Conservation (phyloP, 2,329 filamentous ascomycete genomes). For the Fusarium cicatricum region DNA sequence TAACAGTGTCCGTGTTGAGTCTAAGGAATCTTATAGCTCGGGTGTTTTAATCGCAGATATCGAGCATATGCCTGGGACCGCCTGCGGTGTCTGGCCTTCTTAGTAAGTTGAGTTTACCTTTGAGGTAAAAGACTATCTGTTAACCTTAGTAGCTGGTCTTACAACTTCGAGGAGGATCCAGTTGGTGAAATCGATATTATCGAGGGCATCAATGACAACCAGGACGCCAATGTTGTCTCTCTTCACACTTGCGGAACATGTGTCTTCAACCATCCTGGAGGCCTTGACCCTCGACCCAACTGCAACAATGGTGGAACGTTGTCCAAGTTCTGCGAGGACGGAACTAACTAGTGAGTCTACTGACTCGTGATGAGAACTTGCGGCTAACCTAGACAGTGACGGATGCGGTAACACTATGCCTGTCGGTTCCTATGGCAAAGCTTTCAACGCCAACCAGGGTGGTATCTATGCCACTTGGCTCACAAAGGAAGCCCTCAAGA, state of each 20-base stretch:
- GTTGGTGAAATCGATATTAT: slow-evolving; percentile 21
- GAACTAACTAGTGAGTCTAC: slow-evolving; percentile 3
- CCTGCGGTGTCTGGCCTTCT: slow-evolving; percentile 16
- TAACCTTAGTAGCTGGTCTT: slow-evolving; percentile 8
- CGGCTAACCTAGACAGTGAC: not conserved
- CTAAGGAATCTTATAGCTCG: slow-evolving; percentile 12
- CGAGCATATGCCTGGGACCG: slow-evolving; percentile 18
- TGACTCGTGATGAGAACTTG: fast-evolving
- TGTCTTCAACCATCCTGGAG: slow-evolving; percentile 8
- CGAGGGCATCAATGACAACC: slow-evolving; percentile 6
- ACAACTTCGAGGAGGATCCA: slow-evolving; percentile 18
- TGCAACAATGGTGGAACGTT: slow-evolving; percentile 9
- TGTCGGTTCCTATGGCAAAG: slow-evolving; percentile 15
- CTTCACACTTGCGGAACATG: slow-evolving; percentile 19
- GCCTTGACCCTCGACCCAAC: slow-evolving; percentile 5
- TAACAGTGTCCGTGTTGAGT: slow-evolving; percentile 14
- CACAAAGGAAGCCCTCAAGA: slow-evolving; percentile 14
- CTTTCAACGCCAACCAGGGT: slow-evolving; percentile 14
- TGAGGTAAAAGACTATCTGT: too few relatives aligned
- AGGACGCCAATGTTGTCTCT: slow-evolving; percentile 12
- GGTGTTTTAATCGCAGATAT: slow-evolving; percentile 20
- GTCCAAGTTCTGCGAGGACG: not conserved
- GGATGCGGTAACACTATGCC: slow-evolving; percentile 21
- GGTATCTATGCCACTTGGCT: slow-evolving; percentile 18
- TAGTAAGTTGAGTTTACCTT: not conserved